Conservation (phyloP, 768 basidiomycete genomes). For the Candolleomyces eurysporus region DNA sequence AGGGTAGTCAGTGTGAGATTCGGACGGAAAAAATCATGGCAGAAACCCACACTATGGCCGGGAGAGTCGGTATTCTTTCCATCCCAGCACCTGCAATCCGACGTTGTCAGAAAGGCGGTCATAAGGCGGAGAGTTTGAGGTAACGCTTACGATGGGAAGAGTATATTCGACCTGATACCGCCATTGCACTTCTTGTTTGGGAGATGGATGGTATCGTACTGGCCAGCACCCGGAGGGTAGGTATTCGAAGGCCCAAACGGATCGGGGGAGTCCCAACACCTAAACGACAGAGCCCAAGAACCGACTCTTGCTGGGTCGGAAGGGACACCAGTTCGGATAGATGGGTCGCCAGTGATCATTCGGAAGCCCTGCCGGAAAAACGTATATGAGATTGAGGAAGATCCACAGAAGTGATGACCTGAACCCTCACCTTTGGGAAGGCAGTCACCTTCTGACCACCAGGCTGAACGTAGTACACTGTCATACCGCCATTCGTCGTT, state of each 20-base stretch:
- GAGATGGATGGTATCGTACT: conserved; percentile 4
- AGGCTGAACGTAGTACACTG: conserved; percentile 3
- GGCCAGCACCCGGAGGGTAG: background rate
- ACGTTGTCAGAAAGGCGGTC: background rate
- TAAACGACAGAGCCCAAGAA: conserved; percentile 1
- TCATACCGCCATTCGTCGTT: background rate
- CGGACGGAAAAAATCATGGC: too few species aligned
- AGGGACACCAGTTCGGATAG: background rate
- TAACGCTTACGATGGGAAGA: conserved; percentile 4
- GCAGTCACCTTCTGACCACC: background rate
- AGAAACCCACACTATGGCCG: background rate
- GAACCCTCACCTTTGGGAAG: background rate
- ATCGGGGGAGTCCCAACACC: conserved; percentile 1
- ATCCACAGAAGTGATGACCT: too few species aligned
- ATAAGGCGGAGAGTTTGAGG: background rate
- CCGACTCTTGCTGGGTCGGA: background rate
- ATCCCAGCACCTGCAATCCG: conserved; percentile 8
- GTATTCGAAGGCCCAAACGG: background rate
- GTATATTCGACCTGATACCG: background rate
- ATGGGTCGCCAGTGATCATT: conserved; percentile 2
- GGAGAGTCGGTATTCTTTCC: conserved; percentile 6
- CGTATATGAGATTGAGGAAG: background rate
- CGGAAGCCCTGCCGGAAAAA: background rate
- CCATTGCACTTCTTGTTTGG: conserved; percentile 2
- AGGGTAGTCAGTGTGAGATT: background rate